phyloP scores from a whole-genome alignment of 1,139 yeast genomes.

The Suhomyces bolitotheri region DNA sequence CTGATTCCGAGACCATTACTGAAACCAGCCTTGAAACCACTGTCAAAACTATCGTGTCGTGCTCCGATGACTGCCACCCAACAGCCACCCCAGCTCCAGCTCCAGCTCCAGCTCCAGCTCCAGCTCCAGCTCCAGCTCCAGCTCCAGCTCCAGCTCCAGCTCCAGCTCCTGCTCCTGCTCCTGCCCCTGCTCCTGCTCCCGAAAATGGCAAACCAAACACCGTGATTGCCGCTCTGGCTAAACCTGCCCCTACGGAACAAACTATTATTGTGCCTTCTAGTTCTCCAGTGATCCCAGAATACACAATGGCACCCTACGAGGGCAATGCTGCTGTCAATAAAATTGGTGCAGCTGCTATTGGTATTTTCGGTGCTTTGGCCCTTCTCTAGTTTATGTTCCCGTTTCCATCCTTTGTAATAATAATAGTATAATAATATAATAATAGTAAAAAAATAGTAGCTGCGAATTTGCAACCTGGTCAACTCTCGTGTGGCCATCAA shows the following conservation, averaged over 20 bases:
- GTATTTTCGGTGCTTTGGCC: conserved; percentile 19
- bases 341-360: conserved; percentile 17
- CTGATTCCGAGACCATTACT: neutral
- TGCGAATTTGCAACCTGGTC: no score
- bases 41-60: conserved; percentile 3
- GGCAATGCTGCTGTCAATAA: conserved; percentile 15
- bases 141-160: conserved; percentile 7
- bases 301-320: conserved; percentile 2
- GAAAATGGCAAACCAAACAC: neutral
- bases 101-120: neutral
- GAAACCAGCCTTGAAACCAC: conserved; percentile 3
- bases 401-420: no score
- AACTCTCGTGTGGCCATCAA: no score
- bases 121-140: conserved; percentile 2
- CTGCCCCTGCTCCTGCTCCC: conserved; percentile 5
- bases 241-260: neutral
- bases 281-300: conserved; percentile 6
- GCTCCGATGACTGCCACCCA: neutral
- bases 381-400: conserved; percentile 14
- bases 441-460: no score
- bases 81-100: neutral
- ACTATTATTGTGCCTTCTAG: conserved; percentile 3
- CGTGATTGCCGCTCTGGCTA: neutral
- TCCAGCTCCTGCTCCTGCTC: conserved; percentile 5
- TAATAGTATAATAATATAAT: no score